Evolutionary conservation across 768 basidiomycete genomes (phyloP).

Genomic region (Coprinellus aureogranulatus): DNA sequence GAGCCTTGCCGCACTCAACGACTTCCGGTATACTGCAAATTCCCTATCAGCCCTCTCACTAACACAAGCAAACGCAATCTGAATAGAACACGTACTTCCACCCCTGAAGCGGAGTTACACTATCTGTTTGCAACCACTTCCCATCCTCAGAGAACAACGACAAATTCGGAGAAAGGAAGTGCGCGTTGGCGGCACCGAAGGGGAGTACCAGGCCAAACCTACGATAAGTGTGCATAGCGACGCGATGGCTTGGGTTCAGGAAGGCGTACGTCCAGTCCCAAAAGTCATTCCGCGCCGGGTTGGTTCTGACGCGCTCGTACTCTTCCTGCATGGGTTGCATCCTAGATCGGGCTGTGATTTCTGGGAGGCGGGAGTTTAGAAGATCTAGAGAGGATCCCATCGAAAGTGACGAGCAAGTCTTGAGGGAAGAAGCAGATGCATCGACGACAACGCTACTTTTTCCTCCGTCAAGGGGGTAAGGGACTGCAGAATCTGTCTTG

Average conservation of each 20-base stretch:
- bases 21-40: constrained; percentile 29
- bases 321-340: constrained; percentile 22
- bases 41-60: too few relatives aligned
- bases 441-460: not conserved
- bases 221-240: constrained; percentile 33
- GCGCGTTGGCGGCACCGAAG: constrained; percentile 35
- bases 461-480: not conserved
- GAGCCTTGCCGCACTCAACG: constrained; percentile 26
- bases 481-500: not conserved
- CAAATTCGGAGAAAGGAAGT: constrained; percentile 35
- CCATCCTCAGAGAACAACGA: constrained; percentile 33
- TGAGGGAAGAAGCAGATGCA: too few relatives aligned
- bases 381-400: not conserved
- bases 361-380: not conserved
- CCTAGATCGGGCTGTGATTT: not conserved
- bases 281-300: constrained; percentile 31
- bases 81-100: constrained; percentile 33
- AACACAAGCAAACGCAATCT: too few relatives aligned
- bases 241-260: constrained; percentile 37
- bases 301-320: constrained; percentile 27
- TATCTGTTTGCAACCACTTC: constrained; percentile 33
- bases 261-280: constrained; percentile 32
- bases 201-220: constrained; percentile 39
- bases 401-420: not conserved
- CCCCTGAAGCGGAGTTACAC: constrained; percentile 32